Conservation (phyloP, 2,329 filamentous ascomycete species). For the Tothia fuscella region DNA sequence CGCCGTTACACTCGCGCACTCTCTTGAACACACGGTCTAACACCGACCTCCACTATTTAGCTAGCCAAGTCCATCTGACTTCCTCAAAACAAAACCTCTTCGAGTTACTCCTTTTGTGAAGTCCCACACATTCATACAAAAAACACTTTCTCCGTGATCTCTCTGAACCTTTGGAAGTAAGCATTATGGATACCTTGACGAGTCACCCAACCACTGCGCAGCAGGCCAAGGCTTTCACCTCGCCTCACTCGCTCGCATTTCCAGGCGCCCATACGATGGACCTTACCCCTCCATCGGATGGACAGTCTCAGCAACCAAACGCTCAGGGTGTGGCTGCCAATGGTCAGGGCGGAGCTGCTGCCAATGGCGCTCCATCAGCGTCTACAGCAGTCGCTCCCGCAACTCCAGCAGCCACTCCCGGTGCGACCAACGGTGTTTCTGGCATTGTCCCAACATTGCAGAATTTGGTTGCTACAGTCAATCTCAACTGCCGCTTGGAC, state of each 20-base stretch:
- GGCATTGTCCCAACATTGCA: slow-evolving; percentile 88
- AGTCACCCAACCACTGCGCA: slow-evolving; percentile 84
- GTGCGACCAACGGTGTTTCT: slow-evolving; percentile 62
- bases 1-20: neutral
- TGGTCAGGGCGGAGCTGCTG: slow-evolving; percentile 39
- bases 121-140: neutral
- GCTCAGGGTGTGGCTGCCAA: no score
- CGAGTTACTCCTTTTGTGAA: neutral
- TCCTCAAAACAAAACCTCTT: slow-evolving; percentile 4
- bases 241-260: slow-evolving; percentile 74
- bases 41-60: slow-evolving; percentile 7
- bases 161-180: neutral
- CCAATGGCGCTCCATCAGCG: slow-evolving; percentile 71
- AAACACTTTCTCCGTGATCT: neutral
- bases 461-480: slow-evolving; percentile 99
- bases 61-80: neutral
- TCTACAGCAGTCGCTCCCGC: slow-evolving; percentile 84
- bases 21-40: slow-evolving; percentile 5
- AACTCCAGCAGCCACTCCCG: slow-evolving; percentile 86
- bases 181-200: slow-evolving; percentile 46
- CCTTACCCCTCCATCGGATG: slow-evolving; percentile 67
- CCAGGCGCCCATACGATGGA: slow-evolving; percentile 63
- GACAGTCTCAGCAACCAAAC: slow-evolving; percentile 45
- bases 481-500: slow-evolving; percentile 92
- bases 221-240: slow-evolving; percentile 70